These are phyloP conservation scores for Boletus coccyginus DNA, from an alignment of 768 basidiomycete species.

Conservation along the genomic window DNA sequence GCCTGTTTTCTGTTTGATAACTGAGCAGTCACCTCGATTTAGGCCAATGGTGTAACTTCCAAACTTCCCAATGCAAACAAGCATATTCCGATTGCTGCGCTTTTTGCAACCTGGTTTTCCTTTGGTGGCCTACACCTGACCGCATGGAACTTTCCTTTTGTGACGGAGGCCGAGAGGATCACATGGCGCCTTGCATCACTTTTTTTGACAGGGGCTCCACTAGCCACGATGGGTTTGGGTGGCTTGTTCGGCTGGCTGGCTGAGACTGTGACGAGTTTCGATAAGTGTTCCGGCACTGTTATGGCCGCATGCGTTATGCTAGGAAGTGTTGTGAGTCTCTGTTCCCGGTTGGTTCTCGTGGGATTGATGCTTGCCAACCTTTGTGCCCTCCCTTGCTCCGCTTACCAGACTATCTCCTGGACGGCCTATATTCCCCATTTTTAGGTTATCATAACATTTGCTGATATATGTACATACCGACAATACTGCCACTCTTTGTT, in stretches of 20 bases:
- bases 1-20: not conserved
- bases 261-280: no score
- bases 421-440: not conserved
- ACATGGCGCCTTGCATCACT: not conserved
- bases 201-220: not conserved
- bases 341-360: not conserved
- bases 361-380: constrained; percentile 3
- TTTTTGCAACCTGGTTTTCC: not conserved
- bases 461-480: no score
- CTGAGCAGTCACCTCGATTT: not conserved
- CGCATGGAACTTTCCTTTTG: not conserved
- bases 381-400: not conserved
- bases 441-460: not conserved
- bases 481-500: no score
- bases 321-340: no score
- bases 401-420: not conserved
- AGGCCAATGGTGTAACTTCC: no score
- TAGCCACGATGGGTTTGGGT: not conserved
- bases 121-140: not conserved
- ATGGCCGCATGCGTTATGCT: no score
- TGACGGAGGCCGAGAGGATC: not conserved
- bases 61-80: no score
- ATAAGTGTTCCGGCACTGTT: no score
- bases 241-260: no score
- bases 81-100: not conserved